phyloP scores from a whole-genome alignment of 192 early-diverging fungal species.

The Gamsiella multidivaricata region DNA sequence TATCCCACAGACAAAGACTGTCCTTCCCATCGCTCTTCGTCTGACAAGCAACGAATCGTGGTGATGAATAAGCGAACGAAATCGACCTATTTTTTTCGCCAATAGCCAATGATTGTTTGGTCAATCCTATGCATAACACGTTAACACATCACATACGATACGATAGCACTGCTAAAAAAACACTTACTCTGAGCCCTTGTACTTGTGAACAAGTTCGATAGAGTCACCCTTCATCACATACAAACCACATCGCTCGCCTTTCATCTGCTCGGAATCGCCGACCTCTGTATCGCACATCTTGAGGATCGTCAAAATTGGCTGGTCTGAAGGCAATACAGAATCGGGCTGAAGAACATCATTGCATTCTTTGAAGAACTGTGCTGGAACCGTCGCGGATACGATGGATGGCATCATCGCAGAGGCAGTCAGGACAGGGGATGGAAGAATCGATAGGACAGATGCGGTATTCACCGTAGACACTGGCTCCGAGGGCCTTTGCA shows the following conservation, averaged over 20 bases:
- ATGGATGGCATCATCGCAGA: neutral
- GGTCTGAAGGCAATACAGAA: neutral
- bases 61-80: slow-evolving; percentile 6
- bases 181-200: slow-evolving; percentile 14
- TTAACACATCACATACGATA: too few relatives aligned
- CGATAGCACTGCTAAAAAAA: neutral
- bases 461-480: neutral
- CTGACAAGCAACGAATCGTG: slow-evolving; percentile 17
- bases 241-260: slow-evolving; percentile 11
- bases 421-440: neutral
- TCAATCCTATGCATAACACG: too few relatives aligned
- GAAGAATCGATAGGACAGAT: neutral
- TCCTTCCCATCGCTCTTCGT: slow-evolving; percentile 3
- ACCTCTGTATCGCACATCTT: slow-evolving; percentile 10
- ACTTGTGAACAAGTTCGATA: slow-evolving; percentile 27
- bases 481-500: neutral
- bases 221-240: slow-evolving; percentile 15
- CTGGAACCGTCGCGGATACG: slow-evolving; percentile 18
- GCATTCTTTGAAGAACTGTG: slow-evolving; percentile 12
- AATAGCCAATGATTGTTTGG: too few relatives aligned
- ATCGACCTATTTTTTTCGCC: slow-evolving; percentile 1
- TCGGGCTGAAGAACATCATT: neutral
- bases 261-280: neutral
- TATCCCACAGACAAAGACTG: slow-evolving; percentile 15
- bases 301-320: slow-evolving; percentile 20